phyloP scores from a whole-genome alignment of 768 basidiomycete genomes.

The Chiua virens region DNA sequence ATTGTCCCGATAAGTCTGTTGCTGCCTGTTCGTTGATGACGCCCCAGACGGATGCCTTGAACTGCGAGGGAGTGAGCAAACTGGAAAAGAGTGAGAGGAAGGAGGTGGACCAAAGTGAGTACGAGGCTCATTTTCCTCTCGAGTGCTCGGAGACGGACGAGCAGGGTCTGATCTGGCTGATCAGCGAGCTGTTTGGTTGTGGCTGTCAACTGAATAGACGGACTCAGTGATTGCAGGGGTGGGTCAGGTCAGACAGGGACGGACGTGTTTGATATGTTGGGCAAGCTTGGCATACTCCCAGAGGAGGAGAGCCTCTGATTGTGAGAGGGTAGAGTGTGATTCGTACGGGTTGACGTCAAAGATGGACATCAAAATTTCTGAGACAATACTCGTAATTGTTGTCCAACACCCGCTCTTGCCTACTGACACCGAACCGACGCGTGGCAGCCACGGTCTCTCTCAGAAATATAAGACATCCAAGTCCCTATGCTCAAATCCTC shows the following conservation, averaged over 20 bases:
- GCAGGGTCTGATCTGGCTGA: conserved; percentile 74
- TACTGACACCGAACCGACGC: background rate
- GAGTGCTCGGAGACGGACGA: conserved; percentile 73
- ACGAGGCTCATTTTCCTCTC: conserved; percentile 97
- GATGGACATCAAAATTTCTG: background rate
- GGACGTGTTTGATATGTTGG: conserved; percentile 74
- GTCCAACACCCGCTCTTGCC: no score
- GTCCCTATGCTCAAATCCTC: no score
- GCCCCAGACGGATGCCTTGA: conserved; percentile 96
- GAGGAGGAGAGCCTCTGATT: conserved; percentile 75
- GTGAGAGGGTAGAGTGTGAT: conserved; percentile 62
- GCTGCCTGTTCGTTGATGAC: conserved; percentile 79
- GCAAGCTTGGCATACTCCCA: conserved; percentile 94
- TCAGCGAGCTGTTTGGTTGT: conserved; percentile 71
- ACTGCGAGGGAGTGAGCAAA: conserved; percentile 47
- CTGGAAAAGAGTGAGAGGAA: background rate
- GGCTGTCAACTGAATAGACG: conserved; percentile 50
- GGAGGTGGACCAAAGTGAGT: conserved; percentile 70
- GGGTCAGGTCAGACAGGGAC: conserved; percentile 18
- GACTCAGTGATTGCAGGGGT: background rate
- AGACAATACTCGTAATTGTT: no score
- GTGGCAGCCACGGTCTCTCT: no score
- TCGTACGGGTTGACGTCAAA: conserved; percentile 71
- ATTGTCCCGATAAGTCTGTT: conserved; percentile 15
- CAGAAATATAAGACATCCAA: no score